Evolutionary conservation across 2,329 filamentous ascomycete genomes (phyloP).

Genomic region (Ophioceras dolichostomum): DNA sequence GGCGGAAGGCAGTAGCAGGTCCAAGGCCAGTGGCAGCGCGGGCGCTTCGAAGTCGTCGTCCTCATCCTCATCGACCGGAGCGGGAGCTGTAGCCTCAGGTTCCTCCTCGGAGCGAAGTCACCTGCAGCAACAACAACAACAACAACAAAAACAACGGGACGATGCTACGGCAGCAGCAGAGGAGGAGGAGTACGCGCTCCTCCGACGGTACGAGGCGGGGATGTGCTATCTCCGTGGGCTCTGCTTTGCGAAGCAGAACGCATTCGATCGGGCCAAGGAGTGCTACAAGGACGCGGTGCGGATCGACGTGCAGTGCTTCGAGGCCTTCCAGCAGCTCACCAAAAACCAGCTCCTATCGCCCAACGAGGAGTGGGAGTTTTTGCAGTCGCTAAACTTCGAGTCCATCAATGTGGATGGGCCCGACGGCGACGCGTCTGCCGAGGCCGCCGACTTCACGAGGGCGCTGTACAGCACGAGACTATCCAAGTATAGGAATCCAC

Average conservation of each 20-base stretch:
- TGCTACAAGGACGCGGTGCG: constrained; percentile 96
- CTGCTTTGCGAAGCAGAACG: constrained; percentile 94
- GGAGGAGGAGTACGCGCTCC: constrained; percentile 27
- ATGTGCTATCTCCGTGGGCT: constrained; percentile 95
- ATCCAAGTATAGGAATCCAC: constrained; percentile 86
- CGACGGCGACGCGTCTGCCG: constrained; percentile 48
- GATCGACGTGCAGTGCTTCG: constrained; percentile 96
- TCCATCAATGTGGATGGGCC: constrained; percentile 57
- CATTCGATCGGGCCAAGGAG: constrained; percentile 92
- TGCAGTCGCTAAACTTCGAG: constrained; percentile 84
- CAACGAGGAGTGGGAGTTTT: constrained; percentile 79
- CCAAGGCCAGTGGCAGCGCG: constrained; percentile 9
- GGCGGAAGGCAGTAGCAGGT: constrained; percentile 4
- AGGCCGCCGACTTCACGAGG: constrained; percentile 86
- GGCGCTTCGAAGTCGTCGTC: constrained; percentile 14
- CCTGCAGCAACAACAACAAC: too few relatives aligned
- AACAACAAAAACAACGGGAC: too few relatives aligned
- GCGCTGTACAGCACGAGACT: constrained; percentile 93
- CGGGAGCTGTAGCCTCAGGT: too few relatives aligned
- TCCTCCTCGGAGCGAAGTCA: too few relatives aligned
- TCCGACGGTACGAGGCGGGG: constrained; percentile 80
- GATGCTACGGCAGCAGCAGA: constrained; percentile 4
- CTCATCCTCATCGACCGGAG: constrained; percentile 3
- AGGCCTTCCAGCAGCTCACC: constrained; percentile 96
- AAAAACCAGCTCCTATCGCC: constrained; percentile 87